Evolutionary conservation across 2,329 filamentous ascomycete species (phyloP), one percentile per base, ranked within the genome.

Genomic region (Eurotiales sp.): DNA sequence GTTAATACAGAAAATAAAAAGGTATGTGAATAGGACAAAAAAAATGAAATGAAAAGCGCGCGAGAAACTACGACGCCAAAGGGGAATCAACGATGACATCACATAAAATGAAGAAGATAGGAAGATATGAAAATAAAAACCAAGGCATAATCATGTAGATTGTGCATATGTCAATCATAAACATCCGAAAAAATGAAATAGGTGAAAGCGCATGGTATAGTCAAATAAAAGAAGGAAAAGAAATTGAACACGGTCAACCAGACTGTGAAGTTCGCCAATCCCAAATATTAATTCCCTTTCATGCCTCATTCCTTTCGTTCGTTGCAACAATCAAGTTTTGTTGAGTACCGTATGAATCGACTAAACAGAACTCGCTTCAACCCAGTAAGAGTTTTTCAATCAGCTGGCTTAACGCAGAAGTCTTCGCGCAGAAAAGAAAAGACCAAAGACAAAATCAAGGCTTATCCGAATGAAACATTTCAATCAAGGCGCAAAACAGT

Each of bases 11-110:
- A 48, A 27, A 17, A 46, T 11, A 19, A 42, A 22, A 40, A 39
- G n/a, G 53, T 41, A 19, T 41, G 21, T 23, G 12, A 44, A n/a
- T n/a, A n/a, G n/a, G n/a, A n/a, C n/a, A 46, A 30, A 34, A 7
- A 23, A 27, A 37, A 19, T 5, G 39, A 32, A 50, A 50, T 46
- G 30, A 41, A 30, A 54, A 51, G 40, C 52, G 48, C 59, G 58
- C 58, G 48, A 55, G 32, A 48, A 48, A 43, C 49, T 22, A 40
- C 45, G 43, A 56, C 51, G 22, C 46, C 30, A 15, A 37, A 37
- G 39, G 25, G 43, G 34, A 50, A 52, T 43, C 41, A 54, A 52
- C n/a, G n/a, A n/a, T n/a, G n/a, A n/a, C n/a, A n/a, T n/a, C n/a
- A n/a, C n/a, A n/a, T n/a, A n/a, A n/a, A n/a, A n/a, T n/a, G 40